Evolutionary conservation across 495 filamentous ascomycete species (phyloP), one percentile per base, ranked within the genome.

Genomic region (Tetracladium setigerum): DNA sequence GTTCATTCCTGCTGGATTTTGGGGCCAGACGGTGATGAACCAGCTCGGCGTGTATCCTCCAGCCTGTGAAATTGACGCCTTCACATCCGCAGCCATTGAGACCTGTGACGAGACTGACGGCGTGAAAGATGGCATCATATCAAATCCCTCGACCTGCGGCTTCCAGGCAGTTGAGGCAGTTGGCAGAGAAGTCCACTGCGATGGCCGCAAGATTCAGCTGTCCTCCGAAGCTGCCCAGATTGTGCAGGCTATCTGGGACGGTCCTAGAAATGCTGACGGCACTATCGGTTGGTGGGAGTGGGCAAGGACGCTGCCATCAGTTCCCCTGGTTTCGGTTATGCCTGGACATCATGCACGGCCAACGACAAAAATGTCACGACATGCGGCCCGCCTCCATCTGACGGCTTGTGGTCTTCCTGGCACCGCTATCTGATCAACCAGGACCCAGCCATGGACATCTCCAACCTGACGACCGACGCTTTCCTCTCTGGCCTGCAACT

Each of bases 31-130:
- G 9, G 34, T 66, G n/a, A 66, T 70, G 66, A 59, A 63, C 16
- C 40, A 17, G 9, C 11, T 61, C 14, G 41, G 44, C 1, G 13
- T 19, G 1, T 59, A 61, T 48, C 61, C 63, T 1, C 31, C 44
- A 12, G 33, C 37, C 0, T 71, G 67, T 39, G 47, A 43, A 46
- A 5, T 71, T 0, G 56, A 69, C 22, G 54, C 60, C 7, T 44
- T 69, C 15, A 51, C 49, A 0, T 19, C 40, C 1, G 57, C 58
- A 1, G 67, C 66, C 1, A 53, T 70, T 16, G 19, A 31, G 10
- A 59, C 50, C 5, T 72, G 70, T 46, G 70, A 74, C 47, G 50
- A 35, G 1, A 47, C 61, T 24, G 70, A 72, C 44, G 66, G 63
- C 2, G 41, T 67, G 1, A 38, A 64, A 2, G 67, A 70, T 43